Conservation (phyloP, 495 filamentous ascomycete species). For the Apiosordaria backusii region DNA sequence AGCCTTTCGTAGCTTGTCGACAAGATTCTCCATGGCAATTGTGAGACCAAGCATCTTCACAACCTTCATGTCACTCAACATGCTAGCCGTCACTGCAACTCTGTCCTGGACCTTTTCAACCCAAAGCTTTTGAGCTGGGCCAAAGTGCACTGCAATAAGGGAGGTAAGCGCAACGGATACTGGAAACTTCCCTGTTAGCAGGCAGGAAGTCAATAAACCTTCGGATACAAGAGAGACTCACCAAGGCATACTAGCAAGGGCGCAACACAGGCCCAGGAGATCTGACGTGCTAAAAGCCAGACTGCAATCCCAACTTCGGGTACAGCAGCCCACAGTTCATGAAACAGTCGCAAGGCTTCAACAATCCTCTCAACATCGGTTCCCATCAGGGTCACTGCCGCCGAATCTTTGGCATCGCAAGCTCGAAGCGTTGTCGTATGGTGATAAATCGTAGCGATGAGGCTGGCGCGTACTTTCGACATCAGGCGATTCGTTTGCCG, state of each 20-base stretch:
- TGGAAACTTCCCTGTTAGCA: not conserved
- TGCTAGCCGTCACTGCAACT: slow-evolving; percentile 31
- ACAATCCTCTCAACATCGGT: slow-evolving; percentile 35
- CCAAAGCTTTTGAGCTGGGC: slow-evolving; percentile 37
- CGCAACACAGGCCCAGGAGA: slow-evolving; percentile 44
- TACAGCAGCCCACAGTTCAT: slow-evolving; percentile 44
- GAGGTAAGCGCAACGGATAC: slow-evolving; percentile 11
- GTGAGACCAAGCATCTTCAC: slow-evolving; percentile 44
- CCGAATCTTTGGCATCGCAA: slow-evolving; percentile 45
- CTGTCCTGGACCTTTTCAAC: slow-evolving; percentile 36
- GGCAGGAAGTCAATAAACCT: not conserved
- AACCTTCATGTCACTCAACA: slow-evolving; percentile 42
- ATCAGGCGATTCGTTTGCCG: not conserved
- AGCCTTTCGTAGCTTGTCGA: slow-evolving; percentile 48
- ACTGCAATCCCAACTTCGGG: slow-evolving; percentile 53
- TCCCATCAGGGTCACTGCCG: slow-evolving; percentile 59
- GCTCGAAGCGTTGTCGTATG: slow-evolving; percentile 45
- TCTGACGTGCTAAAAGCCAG: slow-evolving; percentile 51
- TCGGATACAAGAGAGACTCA: slow-evolving; percentile 17
- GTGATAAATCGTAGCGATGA: slow-evolving; percentile 47
- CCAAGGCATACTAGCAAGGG: slow-evolving; percentile 49
- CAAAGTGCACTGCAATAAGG: slow-evolving; percentile 33
- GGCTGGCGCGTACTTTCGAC: not conserved
- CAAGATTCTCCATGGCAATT: slow-evolving; percentile 24
- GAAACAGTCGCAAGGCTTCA: slow-evolving; percentile 14